A percentile compares a stretch with the other conserved stretches of the same genome.
Evolutionary conservation across 2,329 filamentous ascomycete genomes (phyloP).

Genomic region (Ilyonectria destructans): DNA sequence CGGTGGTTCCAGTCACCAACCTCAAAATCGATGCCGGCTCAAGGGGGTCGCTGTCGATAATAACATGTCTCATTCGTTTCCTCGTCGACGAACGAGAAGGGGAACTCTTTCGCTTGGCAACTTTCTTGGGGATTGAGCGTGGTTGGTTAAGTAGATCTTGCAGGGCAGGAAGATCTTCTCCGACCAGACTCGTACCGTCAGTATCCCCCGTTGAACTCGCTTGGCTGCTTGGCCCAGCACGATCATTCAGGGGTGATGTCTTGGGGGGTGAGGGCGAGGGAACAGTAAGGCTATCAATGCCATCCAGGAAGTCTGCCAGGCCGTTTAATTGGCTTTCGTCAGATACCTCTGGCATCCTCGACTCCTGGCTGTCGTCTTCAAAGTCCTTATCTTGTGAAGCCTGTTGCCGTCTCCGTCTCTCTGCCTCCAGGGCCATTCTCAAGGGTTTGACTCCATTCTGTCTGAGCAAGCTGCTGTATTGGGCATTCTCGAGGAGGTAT

Average conservation of each 20-base stretch:
- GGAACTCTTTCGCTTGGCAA: slow-evolving; percentile 44
- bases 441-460: slow-evolving; percentile 70
- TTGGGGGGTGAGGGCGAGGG: slow-evolving; percentile 52
- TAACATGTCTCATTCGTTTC: slow-evolving; percentile 51
- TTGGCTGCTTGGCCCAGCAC: slow-evolving; percentile 53
- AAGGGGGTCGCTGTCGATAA: slow-evolving; percentile 53
- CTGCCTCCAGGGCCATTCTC: slow-evolving; percentile 56
- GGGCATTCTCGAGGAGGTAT: slow-evolving; percentile 70
- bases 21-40: slow-evolving; percentile 46
- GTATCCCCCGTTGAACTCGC: slow-evolving; percentile 55
- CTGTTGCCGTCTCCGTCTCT: slow-evolving; percentile 54
- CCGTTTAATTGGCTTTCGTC: slow-evolving; percentile 56
- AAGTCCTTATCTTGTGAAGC: slow-evolving; percentile 69
- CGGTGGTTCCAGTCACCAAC: slow-evolving; percentile 23
- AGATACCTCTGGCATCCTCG: slow-evolving; percentile 48
- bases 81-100: slow-evolving; percentile 48
- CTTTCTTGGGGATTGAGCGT: slow-evolving; percentile 31
- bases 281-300: slow-evolving; percentile 41
- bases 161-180: slow-evolving; percentile 58
- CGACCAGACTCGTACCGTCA: slow-evolving; percentile 56
- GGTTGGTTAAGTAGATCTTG: slow-evolving; percentile 52
- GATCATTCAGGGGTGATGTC: slow-evolving; percentile 47
- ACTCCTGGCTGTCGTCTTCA: slow-evolving; percentile 67
- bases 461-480: slow-evolving; percentile 69
- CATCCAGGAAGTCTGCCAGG: slow-evolving; percentile 38